Evolutionary conservation across 305 asterid species (phyloP).

Genomic region (Striga hermonthica): DNA sequence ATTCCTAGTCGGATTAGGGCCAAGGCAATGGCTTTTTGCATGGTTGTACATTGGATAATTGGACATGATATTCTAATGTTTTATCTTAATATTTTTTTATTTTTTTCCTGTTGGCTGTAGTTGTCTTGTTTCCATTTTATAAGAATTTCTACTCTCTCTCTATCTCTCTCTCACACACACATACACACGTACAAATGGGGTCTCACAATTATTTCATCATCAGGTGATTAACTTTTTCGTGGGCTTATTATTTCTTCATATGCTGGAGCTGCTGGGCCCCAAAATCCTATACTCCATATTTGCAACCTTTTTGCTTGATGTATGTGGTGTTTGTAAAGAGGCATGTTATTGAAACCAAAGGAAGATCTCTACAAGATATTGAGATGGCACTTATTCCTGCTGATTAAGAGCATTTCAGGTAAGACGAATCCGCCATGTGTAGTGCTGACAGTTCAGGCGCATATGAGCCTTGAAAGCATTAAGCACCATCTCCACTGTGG

Average conservation of each 20-base stretch:
- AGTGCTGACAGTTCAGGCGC: no score
- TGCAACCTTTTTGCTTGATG: conserved; percentile 53
- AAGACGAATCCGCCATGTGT: no score
- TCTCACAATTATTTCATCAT: conserved; percentile 12
- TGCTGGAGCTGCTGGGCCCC: conserved; percentile 77
- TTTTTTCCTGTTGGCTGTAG: background rate
- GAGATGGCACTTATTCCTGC: conserved; percentile 66
- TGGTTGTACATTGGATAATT: conserved; percentile 92
- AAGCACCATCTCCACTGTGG: no score
- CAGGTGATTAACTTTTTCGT: conserved; percentile 80
- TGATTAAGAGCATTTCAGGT: conserved; percentile 30
- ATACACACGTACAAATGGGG: background rate
- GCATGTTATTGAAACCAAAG: conserved; percentile 80
- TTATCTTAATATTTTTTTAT: background rate
- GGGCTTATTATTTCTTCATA: conserved; percentile 71
- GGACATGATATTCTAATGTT: background rate
- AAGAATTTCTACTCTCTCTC: no score
- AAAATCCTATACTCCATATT: conserved; percentile 61
- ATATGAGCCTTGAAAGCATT: no score
- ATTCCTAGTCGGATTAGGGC: conserved; percentile 82
- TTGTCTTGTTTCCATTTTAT: no score
- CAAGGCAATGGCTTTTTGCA: conserved; percentile 92
- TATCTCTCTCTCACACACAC: no score
- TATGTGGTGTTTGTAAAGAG: conserved; percentile 55
- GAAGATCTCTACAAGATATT: conserved; percentile 80